A percentile compares a stretch with the other conserved stretches of the same genome.
Conservation (phyloP, 306 rosid genomes). For the Lathyrus tuberosus region DNA sequence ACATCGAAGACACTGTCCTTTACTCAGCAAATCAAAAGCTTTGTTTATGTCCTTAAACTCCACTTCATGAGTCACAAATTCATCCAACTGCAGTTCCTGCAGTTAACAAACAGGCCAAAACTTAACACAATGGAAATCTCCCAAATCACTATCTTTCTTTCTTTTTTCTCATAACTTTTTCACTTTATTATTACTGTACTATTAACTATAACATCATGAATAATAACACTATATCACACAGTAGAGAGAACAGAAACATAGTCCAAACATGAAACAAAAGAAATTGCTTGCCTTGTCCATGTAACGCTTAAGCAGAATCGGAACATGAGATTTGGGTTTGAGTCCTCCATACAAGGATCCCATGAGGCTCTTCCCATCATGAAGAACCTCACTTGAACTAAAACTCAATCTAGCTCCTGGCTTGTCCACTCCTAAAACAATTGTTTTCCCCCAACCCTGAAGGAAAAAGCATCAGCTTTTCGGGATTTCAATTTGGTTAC, state of each 20-base stretch:
- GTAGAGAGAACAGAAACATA: background rate
- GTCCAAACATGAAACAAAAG: background rate
- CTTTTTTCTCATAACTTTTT: background rate
- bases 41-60: slow-evolving; percentile 68
- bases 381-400: slow-evolving; percentile 59
- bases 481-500: background rate
- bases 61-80: slow-evolving; percentile 66
- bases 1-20: slow-evolving; percentile 62
- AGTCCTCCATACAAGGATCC: slow-evolving; percentile 83
- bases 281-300: slow-evolving; percentile 41
- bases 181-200: background rate
- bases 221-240: background rate
- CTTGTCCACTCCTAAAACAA: slow-evolving; percentile 72
- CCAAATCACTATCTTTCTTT: background rate
- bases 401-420: slow-evolving; percentile 57
- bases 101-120: slow-evolving; percentile 16
- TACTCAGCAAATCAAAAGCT: slow-evolving; percentile 65
- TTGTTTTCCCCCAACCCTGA: slow-evolving; percentile 96
- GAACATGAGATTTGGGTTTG: slow-evolving; percentile 73
- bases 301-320: slow-evolving; percentile 66
- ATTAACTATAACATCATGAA: background rate
- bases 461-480: slow-evolving; percentile 12
- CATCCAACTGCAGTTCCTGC: slow-evolving; percentile 77
- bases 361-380: slow-evolving; percentile 57
- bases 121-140: background rate